A percentile compares a stretch with the other conserved stretches of the same genome.
phyloP scores from a whole-genome alignment of 164 flowering plant genomes.

The Berberis vulgaris region DNA sequence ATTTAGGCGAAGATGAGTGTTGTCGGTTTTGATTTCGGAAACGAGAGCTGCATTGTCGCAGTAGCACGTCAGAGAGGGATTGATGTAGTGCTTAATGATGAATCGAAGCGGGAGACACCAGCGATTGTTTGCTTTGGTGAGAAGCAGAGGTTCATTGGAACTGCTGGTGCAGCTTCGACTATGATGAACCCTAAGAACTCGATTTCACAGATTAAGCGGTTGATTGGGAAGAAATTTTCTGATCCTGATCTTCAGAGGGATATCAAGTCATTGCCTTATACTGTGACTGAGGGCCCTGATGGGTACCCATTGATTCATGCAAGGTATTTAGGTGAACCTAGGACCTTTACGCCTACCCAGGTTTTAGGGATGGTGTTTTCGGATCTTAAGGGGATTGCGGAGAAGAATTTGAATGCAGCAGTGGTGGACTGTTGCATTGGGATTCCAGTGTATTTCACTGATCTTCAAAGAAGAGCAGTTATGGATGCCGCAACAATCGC shows the following conservation, averaged over 20 bases:
- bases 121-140: conserved; percentile 90
- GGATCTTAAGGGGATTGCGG: conserved; percentile 21
- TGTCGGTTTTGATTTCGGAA: conserved; percentile 93
- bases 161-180: conserved; percentile 84
- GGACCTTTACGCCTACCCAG: conserved; percentile 74
- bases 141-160: conserved; percentile 88
- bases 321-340: conserved; percentile 65
- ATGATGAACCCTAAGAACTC: conserved; percentile 87
- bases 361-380: conserved; percentile 81
- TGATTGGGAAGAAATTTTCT: conserved; percentile 64
- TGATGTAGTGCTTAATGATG: conserved; percentile 93
- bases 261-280: conserved; percentile 57
- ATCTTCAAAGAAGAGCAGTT: conserved; percentile 85
- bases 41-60: conserved; percentile 87
- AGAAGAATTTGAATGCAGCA: conserved; percentile 60
- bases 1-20: conserved; percentile 62
- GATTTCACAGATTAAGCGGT: conserved; percentile 70
- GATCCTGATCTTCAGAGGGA: conserved; percentile 88
- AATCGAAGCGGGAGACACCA: conserved; percentile 94
- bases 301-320: conserved; percentile 81
- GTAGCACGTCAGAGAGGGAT: conserved; percentile 94
- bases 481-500: conserved; percentile 91
- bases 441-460: conserved; percentile 83
- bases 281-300: conserved; percentile 83
- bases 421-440: conserved; percentile 90